Evolutionary conservation across 208 protist species (phyloP).

Genomic region (Acanthamoeba royreba): DNA sequence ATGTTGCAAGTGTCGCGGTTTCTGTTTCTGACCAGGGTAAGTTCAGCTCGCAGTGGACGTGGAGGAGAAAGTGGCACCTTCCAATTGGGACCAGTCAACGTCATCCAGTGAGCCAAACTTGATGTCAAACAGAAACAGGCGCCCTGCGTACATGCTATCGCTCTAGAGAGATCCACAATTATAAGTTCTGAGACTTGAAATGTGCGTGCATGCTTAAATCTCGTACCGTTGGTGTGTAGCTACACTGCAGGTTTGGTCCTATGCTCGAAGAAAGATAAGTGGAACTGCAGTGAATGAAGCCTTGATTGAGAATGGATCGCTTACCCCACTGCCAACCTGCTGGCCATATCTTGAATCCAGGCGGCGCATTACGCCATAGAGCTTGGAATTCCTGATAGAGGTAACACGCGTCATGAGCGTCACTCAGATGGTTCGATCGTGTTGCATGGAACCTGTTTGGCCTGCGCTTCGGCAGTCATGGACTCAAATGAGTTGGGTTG

Average conservation of each 20-base stretch:
- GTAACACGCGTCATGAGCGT: neutral
- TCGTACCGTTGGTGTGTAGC: neutral
- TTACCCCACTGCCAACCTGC: neutral
- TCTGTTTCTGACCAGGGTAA: no score
- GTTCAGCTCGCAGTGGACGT: no score
- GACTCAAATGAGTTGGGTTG: neutral
- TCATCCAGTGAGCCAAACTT: neutral
- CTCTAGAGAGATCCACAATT: neutral
- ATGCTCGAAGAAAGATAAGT: neutral
- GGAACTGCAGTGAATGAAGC: neutral
- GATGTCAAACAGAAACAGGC: neutral
- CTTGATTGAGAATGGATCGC: neutral
- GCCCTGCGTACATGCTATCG: neutral
- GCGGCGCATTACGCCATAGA: neutral
- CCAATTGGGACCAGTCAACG: neutral
- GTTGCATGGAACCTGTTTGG: neutral
- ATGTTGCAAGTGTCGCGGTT: no score
- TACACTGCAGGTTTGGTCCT: neutral
- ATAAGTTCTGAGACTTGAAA: neutral
- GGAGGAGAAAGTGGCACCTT: neutral
- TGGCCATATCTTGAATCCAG: neutral
- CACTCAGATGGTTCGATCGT: neutral
- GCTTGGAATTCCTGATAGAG: neutral
- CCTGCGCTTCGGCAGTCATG: neutral
- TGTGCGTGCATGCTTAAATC: neutral